Base-by-base conservation (phyloP, 768 basidiomycete species). In the Pleurotus platypus region DNA sequence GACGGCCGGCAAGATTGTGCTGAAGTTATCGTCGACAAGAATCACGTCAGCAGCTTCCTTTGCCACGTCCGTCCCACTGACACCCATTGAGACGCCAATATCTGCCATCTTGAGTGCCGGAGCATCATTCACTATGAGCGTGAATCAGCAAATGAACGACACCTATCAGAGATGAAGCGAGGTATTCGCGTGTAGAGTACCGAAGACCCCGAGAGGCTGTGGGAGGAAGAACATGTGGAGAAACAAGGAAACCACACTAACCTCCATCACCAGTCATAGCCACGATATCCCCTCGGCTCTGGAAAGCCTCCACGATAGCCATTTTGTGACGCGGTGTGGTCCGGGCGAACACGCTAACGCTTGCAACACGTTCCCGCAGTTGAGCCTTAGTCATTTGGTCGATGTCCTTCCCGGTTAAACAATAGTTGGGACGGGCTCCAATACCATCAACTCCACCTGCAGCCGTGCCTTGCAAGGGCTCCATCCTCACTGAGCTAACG, bases 251-350 rank as follows among this genome's bases (percentile, higher is more conserved):
- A 54, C 20, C 27, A 50, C 22, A 74, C 85, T 16, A 43, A 92
- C 91, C 91, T 68, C 95, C 95, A 69, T 98, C 95, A 24, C 95
- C 95, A 1, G 96, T 97, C 96, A 98, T 98, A 2, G 93, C 95
- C 1, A 98, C 94, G 4, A 98, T 87, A 8, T 83, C 87, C 0
- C 96, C 95, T 47, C 92, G 78, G 58, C 86, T 72, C 75, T 97
- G 95, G 72, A 92, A 94, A 35, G 95, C 95, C 69, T 92, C 88
- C 27, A 98, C 87, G 64, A 98, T 98, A 54, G 90, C 86, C 93
- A 98, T 95, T 77, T 98, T 98, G 70, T 98, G 96, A 69, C 90
- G 84, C 58, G 95, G 95, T 51, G 95, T 97, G 70, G 94, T 96
- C 65, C 96, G 77, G 61, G 95, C 96, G 75, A 96, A 98, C 49